Base-by-base conservation (phyloP, 1,284 basidiomycete species). In the Trichosporon asahii region DNA sequence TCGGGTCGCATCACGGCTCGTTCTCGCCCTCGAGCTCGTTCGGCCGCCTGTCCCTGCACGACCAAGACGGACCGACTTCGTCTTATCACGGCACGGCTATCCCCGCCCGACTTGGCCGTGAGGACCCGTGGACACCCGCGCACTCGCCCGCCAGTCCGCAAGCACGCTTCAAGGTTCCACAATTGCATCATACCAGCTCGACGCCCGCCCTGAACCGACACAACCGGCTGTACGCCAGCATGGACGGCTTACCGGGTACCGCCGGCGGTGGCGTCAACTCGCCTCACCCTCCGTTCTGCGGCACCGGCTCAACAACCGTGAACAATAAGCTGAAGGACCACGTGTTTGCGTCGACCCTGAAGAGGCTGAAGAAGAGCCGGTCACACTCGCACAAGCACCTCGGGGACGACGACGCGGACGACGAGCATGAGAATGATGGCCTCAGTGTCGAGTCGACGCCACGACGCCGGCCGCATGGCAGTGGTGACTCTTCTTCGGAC, bases 321-420 rank as follows among this genome's bases (percentile, higher is more conserved):
- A 97, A 98, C 81, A 93, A 91, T 55, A 92, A 89, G 80, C 85
- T 98, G 70, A 95, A 94, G 83, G 94, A 97, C 78, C 93, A 95
- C 75, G 92, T 98, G 61, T 95, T 98, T 80, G 91, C 89, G 68
- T 91, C 91, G 14, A 89, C 97, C 35, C 85, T 97, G 70, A 87
- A 90, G 35, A 87, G 90, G 40, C 75, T 77, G 44, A 80, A 78
- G 73, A 80, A 77, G 72, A 76, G 77, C 27, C 75, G 75, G 0
- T 21, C 73, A 18, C 71, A 76, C 35, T 70, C 40, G 18, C 25
- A 27, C n/a, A 65, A 65, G n/a, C 66, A 46, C 27, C 72, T 76
- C 6, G 31, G 31, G 60, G 76, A 77, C 57, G 81, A 79, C n/a
- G 78, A 79, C 21, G 79, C 78, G 4, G 78, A 80, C 68, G 80